A percentile compares a stretch with the other conserved stretches of the same genome.
Conservation (phyloP, 164 flowering plant genomes). For the Vitis labrusca region DNA sequence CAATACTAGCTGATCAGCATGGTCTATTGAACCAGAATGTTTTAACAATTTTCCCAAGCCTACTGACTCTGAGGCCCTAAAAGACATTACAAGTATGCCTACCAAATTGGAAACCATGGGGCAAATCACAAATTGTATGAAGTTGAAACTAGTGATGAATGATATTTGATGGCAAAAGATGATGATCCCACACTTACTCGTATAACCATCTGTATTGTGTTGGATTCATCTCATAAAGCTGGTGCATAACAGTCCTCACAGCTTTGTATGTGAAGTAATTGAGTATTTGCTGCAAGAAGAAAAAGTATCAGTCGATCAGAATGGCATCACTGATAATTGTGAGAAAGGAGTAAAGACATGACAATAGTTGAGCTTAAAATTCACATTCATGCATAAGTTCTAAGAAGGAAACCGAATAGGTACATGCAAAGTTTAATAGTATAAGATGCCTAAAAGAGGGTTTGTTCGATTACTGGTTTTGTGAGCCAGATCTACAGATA, state of each 20-base stretch:
- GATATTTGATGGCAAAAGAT: background rate
- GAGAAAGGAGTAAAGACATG: too few relatives aligned
- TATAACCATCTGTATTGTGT: conserved; percentile 85
- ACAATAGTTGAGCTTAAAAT: too few relatives aligned
- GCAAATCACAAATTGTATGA: too few relatives aligned
- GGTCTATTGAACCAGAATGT: background rate
- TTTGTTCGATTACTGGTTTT: too few relatives aligned
- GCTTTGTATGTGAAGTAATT: conserved; percentile 95
- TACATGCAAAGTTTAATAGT: too few relatives aligned
- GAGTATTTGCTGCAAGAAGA: conserved; percentile 71
- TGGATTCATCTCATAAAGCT: conserved; percentile 98
- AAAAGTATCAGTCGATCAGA: background rate
- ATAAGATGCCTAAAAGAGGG: too few relatives aligned
- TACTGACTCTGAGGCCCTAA: background rate
- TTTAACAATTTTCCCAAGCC: background rate
- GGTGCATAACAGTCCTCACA: conserved; percentile 84
- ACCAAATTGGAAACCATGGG: background rate
- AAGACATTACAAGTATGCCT: background rate
- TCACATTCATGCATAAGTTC: too few relatives aligned
- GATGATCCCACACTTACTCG: conserved; percentile 54
- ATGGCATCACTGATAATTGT: too few relatives aligned
- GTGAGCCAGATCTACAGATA: too few relatives aligned
- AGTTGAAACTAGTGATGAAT: too few relatives aligned
- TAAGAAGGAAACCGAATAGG: too few relatives aligned
- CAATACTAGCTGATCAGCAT: too few relatives aligned